A percentile compares a stretch with the other conserved stretches of the same genome.
Evolutionary conservation across 2,329 filamentous ascomycete genomes (phyloP).

Genomic region (Myotisia sp.): DNA sequence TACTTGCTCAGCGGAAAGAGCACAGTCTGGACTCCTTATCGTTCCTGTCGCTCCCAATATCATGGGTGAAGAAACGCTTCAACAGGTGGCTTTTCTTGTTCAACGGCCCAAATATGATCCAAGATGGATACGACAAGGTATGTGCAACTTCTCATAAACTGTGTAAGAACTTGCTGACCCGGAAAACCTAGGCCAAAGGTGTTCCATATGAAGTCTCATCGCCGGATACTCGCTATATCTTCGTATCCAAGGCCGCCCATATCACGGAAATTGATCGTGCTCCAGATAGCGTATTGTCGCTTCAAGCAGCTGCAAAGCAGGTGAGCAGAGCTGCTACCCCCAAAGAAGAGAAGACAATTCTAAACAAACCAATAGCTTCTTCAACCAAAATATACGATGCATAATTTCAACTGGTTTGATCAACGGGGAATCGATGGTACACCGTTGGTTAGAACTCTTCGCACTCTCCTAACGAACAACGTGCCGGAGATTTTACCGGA

Average conservation of each 20-base stretch:
- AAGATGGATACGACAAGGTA: too few species aligned
- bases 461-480: conserved; percentile 1
- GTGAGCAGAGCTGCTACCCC: too few species aligned
- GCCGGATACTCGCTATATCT: neutral
- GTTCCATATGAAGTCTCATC: neutral
- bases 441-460: neutral
- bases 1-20: too few species aligned
- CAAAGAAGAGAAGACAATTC: too few species aligned
- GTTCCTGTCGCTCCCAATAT: too few species aligned
- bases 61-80: too few species aligned
- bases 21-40: too few species aligned
- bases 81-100: too few species aligned
- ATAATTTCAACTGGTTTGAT: conserved; percentile 2
- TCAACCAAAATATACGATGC: conserved; percentile 1
- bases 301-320: conserved; percentile 2
- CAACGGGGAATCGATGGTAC: neutral
- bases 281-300: neutral
- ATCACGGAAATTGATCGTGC: neutral
- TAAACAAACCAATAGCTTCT: too few species aligned
- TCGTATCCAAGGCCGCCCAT: neutral
- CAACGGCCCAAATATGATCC: too few species aligned
- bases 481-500: neutral
- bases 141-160: too few species aligned
- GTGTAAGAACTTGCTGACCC: too few species aligned
- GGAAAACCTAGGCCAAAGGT: neutral